Percentiles rank a stretch among this genome's conserved stretches.
phyloP scores from a whole-genome alignment of 75 land plant genomes.

The Pinus albicaulis region DNA sequence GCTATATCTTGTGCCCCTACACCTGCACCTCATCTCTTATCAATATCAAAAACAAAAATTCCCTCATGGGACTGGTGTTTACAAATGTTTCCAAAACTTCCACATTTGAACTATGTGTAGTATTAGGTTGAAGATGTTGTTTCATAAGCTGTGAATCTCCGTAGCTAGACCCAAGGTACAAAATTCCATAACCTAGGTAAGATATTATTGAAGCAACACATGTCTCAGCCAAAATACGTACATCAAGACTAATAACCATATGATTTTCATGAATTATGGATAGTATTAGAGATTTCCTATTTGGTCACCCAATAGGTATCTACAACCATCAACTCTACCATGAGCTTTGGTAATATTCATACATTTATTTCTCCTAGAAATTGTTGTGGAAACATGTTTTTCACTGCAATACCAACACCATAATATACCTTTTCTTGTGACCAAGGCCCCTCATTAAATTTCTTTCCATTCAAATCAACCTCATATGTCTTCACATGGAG shows the following conservation, averaged over 20 bases:
- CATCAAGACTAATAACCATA: conserved; percentile 26
- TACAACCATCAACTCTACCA: too few relatives aligned
- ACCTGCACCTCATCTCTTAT: conserved; percentile 74
- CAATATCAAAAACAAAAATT: conserved; percentile 82
- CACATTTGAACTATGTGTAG: conserved; percentile 86
- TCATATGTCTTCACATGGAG: too few relatives aligned
- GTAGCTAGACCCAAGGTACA: conserved; percentile 92
- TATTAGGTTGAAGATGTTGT: conserved; percentile 11
- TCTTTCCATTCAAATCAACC: too few relatives aligned
- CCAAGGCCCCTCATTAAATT: too few relatives aligned
- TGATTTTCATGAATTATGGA: conserved; percentile 93
- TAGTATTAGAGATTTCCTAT: conserved; percentile 74
- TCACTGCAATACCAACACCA: too few relatives aligned
- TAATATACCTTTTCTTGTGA: too few relatives aligned
- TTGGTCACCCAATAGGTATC: conserved; percentile 83
- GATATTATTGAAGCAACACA: conserved; percentile 93
- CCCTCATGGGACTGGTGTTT: conserved; percentile 90
- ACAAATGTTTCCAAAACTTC: conserved; percentile 92
- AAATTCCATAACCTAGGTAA: conserved; percentile 88
- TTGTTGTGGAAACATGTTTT: too few relatives aligned
- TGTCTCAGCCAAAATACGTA: neutral
- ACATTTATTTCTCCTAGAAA: conserved; percentile 12
- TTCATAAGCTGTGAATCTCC: conserved; percentile 98
- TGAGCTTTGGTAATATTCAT: too few relatives aligned
- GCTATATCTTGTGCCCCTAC: conserved; percentile 78